Evolutionary conservation across 2,329 filamentous ascomycete species (phyloP).

Genomic region (Phyllosticta citriasiana): DNA sequence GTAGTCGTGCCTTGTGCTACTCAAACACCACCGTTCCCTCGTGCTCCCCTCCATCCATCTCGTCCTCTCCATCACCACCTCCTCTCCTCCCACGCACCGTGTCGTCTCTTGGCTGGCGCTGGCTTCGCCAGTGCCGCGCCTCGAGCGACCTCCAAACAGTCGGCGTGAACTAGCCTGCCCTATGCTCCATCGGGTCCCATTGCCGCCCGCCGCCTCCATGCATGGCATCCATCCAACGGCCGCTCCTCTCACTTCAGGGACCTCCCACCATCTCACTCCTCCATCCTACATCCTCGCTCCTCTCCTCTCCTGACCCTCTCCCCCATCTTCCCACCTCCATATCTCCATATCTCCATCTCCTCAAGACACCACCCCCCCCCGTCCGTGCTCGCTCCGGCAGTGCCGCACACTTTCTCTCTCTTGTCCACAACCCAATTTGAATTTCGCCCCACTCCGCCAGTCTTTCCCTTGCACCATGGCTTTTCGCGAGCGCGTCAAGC

Average conservation of each 20-base stretch:
- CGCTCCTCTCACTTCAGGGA: background rate
- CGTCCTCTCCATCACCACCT: background rate
- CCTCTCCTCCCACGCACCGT: background rate
- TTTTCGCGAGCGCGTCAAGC: conserved; percentile 37
- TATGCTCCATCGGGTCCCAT: background rate
- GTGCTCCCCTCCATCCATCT: background rate
- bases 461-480: conserved; percentile 26
- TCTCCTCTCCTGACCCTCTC: background rate
- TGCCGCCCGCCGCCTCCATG: background rate
- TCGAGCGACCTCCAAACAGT: background rate
- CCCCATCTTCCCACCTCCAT: background rate
- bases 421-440: background rate
- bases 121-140: background rate
- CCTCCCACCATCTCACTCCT: background rate
- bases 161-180: background rate
- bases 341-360: background rate
- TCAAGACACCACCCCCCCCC: background rate
- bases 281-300: background rate
- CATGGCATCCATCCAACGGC: background rate
- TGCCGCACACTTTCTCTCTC: background rate
- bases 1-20: background rate
- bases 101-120: background rate
- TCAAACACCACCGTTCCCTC: background rate
- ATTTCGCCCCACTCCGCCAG: background rate
- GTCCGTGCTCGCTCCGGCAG: background rate